Base-by-base conservation (phyloP, 805 yeast species). In the Pichia thaimueangensis region DNA sequence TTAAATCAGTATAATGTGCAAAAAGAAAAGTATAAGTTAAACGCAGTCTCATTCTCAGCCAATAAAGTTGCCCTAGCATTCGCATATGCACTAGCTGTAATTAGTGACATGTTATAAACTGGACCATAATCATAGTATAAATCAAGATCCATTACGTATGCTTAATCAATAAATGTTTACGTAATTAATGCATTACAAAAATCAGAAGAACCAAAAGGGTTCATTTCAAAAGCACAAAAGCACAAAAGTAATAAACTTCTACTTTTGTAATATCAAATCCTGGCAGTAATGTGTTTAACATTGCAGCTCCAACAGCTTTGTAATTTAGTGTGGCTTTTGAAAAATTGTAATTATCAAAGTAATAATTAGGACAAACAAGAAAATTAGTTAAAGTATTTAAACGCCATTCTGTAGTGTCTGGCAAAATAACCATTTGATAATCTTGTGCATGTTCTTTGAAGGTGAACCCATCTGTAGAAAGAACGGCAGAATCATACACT, bases 181-280 rank as follows among this genome's bases (percentile, higher is more conserved):
- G 69, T 71, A 32, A 84, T 78, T 63, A 84, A 80, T 34, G 80
- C 65, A 32, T 69, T 71, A 59, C 89, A 82, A 50, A 81, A 74
- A 28, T 70, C 69, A 5, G 89, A 81, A 37, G 59, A 58, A 10
- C 89, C 89, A 45, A 68, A 70, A 11, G 78, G 85, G 41, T 82
- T 82, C 25, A 81, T 61, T 59, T 84, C 93, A 54, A 69, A 85
- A 6, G 82, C 87, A 63, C 89, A 82, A 62, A 69, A 13, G 69
- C 65, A 56, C 80, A 79, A 51, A 82, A 53, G 19, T 59, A 60
- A 36, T 55, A 59, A 23, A 77, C 70, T 53, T 84, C 88, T 30
- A 54, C 52, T 2, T 65, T 56, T 4, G 80, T 69, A 41, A 82
- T 50, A 50, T 75, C 67, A 46, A 64, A 61, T 3, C 76, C 80